These are phyloP conservation scores for Penicillium olsonii DNA, from an alignment of 2,329 filamentous ascomycete species.

Conservation along the genomic window DNA sequence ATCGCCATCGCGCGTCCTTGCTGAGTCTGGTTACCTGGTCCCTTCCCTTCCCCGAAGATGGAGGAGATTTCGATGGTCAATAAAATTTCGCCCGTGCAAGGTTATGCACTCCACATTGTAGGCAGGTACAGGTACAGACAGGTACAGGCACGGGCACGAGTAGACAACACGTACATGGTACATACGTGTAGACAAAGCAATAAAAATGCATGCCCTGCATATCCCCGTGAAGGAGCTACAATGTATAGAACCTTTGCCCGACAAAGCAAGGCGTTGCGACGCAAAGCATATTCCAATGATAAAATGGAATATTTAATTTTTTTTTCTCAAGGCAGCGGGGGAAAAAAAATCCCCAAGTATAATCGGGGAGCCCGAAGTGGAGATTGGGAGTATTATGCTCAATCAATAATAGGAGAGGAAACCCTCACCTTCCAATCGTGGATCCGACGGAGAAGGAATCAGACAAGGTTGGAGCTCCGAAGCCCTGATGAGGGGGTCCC, in stretches of 20 bases:
- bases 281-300: neutral
- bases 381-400: neutral
- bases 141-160: constrained; percentile 8
- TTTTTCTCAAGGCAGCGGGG: neutral
- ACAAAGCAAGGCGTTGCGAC: neutral
- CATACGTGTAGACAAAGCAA: constrained; percentile 3
- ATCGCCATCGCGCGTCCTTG: constrained; percentile 1
- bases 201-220: constrained; percentile 7
- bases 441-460: constrained; percentile 1
- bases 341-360: neutral
- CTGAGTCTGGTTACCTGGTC: neutral
- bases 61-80: constrained; percentile 4
- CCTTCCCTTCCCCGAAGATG: neutral
- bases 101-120: constrained; percentile 5
- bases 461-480: constrained; percentile 22
- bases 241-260: neutral
- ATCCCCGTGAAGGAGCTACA: neutral
- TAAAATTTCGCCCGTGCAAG: constrained; percentile 7
- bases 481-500: constrained; percentile 17
- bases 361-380: neutral
- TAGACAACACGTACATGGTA: constrained; percentile 8
- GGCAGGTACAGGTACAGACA: constrained; percentile 3
- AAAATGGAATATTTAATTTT: neutral
- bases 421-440: neutral
- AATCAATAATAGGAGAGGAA: neutral